A percentile compares a stretch with the other conserved stretches of the same genome.
phyloP scores from a whole-genome alignment of 805 yeast species.

The Barnettozyma sucrosica region DNA sequence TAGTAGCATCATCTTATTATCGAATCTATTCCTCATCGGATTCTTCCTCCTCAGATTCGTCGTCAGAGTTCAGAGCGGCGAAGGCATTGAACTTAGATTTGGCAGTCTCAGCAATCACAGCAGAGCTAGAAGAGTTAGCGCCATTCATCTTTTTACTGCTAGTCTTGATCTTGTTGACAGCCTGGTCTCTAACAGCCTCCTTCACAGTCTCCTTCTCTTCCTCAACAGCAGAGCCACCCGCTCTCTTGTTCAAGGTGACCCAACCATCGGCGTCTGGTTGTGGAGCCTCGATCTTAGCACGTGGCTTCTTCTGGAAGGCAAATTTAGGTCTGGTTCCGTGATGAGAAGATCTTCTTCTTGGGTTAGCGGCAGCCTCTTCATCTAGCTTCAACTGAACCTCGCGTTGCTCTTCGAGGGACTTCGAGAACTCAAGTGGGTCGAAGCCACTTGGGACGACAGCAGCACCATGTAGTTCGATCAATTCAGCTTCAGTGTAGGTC shows the following conservation, averaged over 20 bases:
- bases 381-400: slow-evolving; percentile 33
- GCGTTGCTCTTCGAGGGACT: slow-evolving; percentile 60
- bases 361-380: slow-evolving; percentile 11
- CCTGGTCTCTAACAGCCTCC: slow-evolving; percentile 32
- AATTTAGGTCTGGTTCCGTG: slow-evolving; percentile 44
- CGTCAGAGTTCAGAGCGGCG: slow-evolving; percentile 50
- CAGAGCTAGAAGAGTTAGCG: slow-evolving; percentile 68
- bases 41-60: slow-evolving; percentile 26
- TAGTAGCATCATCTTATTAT: not conserved
- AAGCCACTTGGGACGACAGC: slow-evolving; percentile 58
- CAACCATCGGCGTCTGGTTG: slow-evolving; percentile 77
- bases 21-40: slow-evolving; percentile 11
- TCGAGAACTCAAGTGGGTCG: slow-evolving; percentile 58
- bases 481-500: slow-evolving; percentile 68
- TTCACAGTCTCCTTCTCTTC: slow-evolving; percentile 41
- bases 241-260: slow-evolving; percentile 53
- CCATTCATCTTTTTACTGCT: slow-evolving; percentile 71
- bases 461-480: slow-evolving; percentile 48
- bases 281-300: slow-evolving; percentile 27
- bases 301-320: slow-evolving; percentile 42
- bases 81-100: slow-evolving; percentile 71
- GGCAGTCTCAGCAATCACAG: slow-evolving; percentile 61
- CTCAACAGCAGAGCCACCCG: slow-evolving; percentile 43
- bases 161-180: slow-evolving; percentile 55
- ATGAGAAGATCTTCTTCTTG: slow-evolving; percentile 53